Evolutionary conservation across 495 filamentous ascomycete genomes (phyloP), one percentile per base, ranked within the genome.

Genomic region (Astrothelium subdiscretum): DNA sequence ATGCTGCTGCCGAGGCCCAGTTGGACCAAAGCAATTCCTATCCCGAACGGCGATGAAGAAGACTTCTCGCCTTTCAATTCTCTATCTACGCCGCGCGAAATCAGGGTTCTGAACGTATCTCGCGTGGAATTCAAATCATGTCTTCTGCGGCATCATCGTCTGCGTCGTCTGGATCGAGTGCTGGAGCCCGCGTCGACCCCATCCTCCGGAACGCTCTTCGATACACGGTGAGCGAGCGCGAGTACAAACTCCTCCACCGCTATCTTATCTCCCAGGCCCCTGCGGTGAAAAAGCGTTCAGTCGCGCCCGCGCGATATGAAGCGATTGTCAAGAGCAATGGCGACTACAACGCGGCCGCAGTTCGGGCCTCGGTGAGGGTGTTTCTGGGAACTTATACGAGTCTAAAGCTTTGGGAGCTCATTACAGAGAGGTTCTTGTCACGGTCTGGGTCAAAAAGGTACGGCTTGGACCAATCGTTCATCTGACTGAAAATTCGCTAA

Each of bases 191-290:
- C 24, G 48, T 78, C 61, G 85, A 87, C 60, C 83, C 83, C 24
- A 77, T 87, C 67, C 76, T 85, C 29, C 88, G 88, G 73, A 91
- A 90, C 73, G 85, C 88, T 43, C 79, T 95, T 59, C 84, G 90
- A 65, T 87, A 94, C 73, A 90, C 86, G 62, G 81, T 96, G 52
- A 91, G 87, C 73, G 85, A 87, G 52, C 84, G 86, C 72, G 91
- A 96, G 70, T 95, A 96, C 74, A 82, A 87, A 64, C 77, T 85
- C 2, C 82, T 96, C 26, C 88, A 95, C 73, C 84, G 85, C 69
- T 87, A 89, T 66, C 81, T 90, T 35, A 79, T 87, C 60, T 89
- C 85, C 64, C 85, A 85, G 40, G 83, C 85, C 10, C 78, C 81
- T 58, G 68, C 73, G 1, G 58, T 90, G 3, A 80, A 83, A 65